Conservation (phyloP, 345 rosid species). For the Moricandia arvensis region DNA sequence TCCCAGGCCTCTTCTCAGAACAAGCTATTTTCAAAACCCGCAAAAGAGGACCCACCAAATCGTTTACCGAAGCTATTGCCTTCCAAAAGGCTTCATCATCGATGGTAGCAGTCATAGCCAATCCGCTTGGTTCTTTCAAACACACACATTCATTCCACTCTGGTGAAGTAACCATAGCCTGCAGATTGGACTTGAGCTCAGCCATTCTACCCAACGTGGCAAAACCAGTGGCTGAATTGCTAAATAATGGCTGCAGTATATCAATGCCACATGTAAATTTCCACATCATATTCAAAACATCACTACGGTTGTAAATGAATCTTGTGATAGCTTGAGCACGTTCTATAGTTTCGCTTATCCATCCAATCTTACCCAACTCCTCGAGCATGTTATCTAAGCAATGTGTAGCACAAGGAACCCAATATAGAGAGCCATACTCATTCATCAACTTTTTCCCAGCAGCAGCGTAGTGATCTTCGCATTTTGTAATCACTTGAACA, state of each 20-base stretch:
- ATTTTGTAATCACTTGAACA: conserved; percentile 77
- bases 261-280: conserved; percentile 68
- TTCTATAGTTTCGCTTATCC: conserved; percentile 62
- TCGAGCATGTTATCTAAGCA: conserved; percentile 75
- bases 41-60: conserved; percentile 58
- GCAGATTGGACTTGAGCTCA: conserved; percentile 55
- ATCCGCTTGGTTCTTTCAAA: conserved; percentile 67
- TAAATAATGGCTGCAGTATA: conserved; percentile 55
- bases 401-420: conserved; percentile 80
- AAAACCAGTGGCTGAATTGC: conserved; percentile 66
- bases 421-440: conserved; percentile 61
- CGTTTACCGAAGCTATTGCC: conserved; percentile 49
- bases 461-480: conserved; percentile 51
- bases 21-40: conserved; percentile 49
- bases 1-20: conserved; percentile 72
- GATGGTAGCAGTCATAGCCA: conserved; percentile 52
- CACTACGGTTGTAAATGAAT: conserved; percentile 64
- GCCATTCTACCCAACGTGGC: conserved; percentile 57
- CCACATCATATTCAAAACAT: conserved; percentile 66
- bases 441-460: conserved; percentile 65
- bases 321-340: conserved; percentile 73
- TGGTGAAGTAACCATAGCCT: conserved; percentile 76
- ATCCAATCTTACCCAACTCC: conserved; percentile 47
- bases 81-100: conserved; percentile 76
- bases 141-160: conserved; percentile 74